A percentile compares a stretch with the other conserved stretches of the same genome.
Evolutionary conservation across 495 filamentous ascomycete genomes (phyloP).

Genomic region (Neurospora sp.): DNA sequence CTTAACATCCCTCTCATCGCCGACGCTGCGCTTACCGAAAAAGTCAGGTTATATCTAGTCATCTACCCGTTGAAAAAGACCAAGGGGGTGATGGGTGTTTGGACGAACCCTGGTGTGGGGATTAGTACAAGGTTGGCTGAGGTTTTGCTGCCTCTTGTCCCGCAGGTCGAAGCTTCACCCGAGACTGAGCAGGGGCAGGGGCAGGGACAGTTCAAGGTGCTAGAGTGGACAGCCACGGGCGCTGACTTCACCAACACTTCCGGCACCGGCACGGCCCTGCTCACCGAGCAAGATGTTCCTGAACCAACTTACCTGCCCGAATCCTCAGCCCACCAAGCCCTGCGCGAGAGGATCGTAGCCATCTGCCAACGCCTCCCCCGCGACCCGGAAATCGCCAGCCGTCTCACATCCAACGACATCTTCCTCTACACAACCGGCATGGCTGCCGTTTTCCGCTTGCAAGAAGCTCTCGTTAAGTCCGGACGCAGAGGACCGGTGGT

Average conservation of each 20-base stretch:
- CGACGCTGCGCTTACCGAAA: not conserved
- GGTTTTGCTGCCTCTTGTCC: constrained; percentile 16
- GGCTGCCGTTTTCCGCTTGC: constrained; percentile 26
- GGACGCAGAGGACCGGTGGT: constrained; percentile 14
- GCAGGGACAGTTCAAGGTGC: constrained; percentile 8
- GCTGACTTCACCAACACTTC: no score
- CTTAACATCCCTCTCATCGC: not conserved
- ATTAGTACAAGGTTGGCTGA: constrained; percentile 30
- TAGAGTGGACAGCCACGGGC: constrained; percentile 6
- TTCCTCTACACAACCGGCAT: constrained; percentile 39
- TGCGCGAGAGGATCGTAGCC: constrained; percentile 25
- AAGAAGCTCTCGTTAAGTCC: constrained; percentile 10
- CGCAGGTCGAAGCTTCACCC: no score
- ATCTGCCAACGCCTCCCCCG: constrained; percentile 15
- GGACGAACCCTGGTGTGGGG: constrained; percentile 30
- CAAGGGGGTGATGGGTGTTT: constrained; percentile 23
- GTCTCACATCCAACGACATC: constrained; percentile 25
- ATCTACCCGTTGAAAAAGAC: constrained; percentile 20
- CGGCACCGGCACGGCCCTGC: no score
- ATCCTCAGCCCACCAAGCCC: constrained; percentile 12
- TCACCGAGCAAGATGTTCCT: no score
- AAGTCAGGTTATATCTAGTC: constrained; percentile 26
- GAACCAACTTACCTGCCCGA: constrained; percentile 17
- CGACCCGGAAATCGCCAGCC: no score
- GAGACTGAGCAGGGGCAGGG: no score